Base-by-base conservation (phyloP, 192 early-diverging fungal species). In the Rhizophlyctis rosea region DNA sequence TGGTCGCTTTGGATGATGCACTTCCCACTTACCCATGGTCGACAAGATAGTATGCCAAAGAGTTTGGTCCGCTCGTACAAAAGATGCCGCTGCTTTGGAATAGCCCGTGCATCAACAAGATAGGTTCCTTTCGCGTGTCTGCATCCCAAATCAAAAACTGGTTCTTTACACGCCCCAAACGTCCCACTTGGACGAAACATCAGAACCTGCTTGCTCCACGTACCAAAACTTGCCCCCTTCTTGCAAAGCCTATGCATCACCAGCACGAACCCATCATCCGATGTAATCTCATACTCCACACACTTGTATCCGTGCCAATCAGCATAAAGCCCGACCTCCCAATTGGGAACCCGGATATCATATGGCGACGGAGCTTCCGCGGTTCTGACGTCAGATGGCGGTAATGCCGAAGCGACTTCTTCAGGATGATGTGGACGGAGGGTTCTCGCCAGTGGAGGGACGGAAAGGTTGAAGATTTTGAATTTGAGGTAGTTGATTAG, bases 91-190 rank as follows among this genome's bases (percentile, higher is more conserved):
- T 49, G 44, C 54, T 58, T 53, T 74, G 73, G 61, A 74, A 74
- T 18, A 74, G 36, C 4, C 73, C 73, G 28, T 74, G 73, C 69
- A 74, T 74, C 1, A 74, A 53, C 11, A 74, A 59, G 24, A 74
- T 39, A 0, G 73, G 63, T 9, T 56, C 69, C 50, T 69, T 72
- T 4, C 18, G 29, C 54, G 24, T 14, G 5, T 23, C 5, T 23
- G 9, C 50, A 52, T n/a, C n/a, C n/a, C n/a, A n/a, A n/a, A n/a
- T n/a, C n/a, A n/a, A n/a, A n/a, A n/a, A n/a, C n/a, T n/a, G n/a
- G n/a, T n/a, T n/a, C n/a, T n/a, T n/a, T n/a, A n/a, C n/a, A n/a
- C n/a, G n/a, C n/a, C n/a, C n/a, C n/a, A n/a, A n/a, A n/a, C n/a
- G n/a, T n/a, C n/a, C n/a, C n/a, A n/a, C n/a, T n/a, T n/a, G n/a